These are phyloP conservation scores for Leptographium radiaticola DNA, from an alignment of 2,329 filamentous ascomycete species.

Conservation along the genomic window DNA sequence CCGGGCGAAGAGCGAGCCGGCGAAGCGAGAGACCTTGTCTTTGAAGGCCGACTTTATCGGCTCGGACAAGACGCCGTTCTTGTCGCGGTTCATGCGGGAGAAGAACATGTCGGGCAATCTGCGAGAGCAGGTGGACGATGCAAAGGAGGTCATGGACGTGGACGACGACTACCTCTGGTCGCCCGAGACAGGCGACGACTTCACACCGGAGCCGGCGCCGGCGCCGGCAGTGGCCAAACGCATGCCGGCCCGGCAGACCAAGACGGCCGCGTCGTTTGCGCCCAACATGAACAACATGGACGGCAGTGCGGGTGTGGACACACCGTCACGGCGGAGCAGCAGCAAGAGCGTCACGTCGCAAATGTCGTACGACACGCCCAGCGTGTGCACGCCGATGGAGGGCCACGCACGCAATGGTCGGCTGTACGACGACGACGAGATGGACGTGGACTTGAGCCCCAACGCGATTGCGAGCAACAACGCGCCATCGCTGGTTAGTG, in stretches of 20 bases:
- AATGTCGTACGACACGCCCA: slow-evolving; percentile 26
- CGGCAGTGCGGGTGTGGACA: not conserved
- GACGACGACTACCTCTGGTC: slow-evolving; percentile 26
- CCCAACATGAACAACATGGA: slow-evolving; percentile 17
- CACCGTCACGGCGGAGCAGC: slow-evolving; percentile 34
- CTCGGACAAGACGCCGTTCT: slow-evolving; percentile 48
- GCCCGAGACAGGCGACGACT: slow-evolving; percentile 40
- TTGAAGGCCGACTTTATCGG: slow-evolving; percentile 28
- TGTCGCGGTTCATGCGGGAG: slow-evolving; percentile 51
- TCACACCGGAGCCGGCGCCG: slow-evolving; percentile 18
- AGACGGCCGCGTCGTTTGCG: slow-evolving; percentile 30
- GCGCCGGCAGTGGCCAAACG: slow-evolving; percentile 29
- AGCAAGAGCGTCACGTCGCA: slow-evolving; percentile 38
- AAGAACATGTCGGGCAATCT: slow-evolving; percentile 50
- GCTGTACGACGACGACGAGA: slow-evolving; percentile 29
- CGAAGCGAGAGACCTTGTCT: not conserved
- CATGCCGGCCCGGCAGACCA: slow-evolving; percentile 43
- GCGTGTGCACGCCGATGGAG: slow-evolving; percentile 19
- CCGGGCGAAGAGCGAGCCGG: not conserved
- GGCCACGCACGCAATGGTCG: slow-evolving; percentile 17
- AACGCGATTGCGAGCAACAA: slow-evolving; percentile 61
- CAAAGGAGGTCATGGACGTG: slow-evolving; percentile 41
- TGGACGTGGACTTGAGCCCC: slow-evolving; percentile 53
- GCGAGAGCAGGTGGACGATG: slow-evolving; percentile 42
- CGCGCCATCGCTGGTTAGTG: slow-evolving; percentile 66